Percentiles rank a stretch among this genome's conserved stretches.
phyloP scores from a whole-genome alignment of 305 asterid species.

The Fraxinus latifolia region DNA sequence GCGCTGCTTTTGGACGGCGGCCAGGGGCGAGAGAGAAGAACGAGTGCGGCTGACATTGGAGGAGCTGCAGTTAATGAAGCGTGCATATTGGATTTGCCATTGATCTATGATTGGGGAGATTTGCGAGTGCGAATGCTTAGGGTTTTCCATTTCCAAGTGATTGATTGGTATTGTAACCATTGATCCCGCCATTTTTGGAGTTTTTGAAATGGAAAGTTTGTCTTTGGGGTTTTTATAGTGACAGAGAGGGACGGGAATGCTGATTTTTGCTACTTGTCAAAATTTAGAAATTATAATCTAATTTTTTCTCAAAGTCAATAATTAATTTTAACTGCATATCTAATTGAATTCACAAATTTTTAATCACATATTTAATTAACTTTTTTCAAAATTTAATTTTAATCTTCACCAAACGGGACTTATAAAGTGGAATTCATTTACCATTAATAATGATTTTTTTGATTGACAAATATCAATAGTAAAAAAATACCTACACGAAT shows the following conservation, averaged over 20 bases:
- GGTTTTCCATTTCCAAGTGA: conserved; percentile 14
- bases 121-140: conserved; percentile 15
- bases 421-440: background rate
- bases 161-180: conserved; percentile 13
- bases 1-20: conserved; percentile 5
- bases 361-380: too few species aligned
- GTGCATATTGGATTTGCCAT: conserved; percentile 64
- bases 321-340: too few species aligned
- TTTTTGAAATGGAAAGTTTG: background rate
- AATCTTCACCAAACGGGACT: too few species aligned
- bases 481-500: background rate
- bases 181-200: conserved; percentile 64
- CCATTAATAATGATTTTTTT: background rate
- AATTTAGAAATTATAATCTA: too few species aligned
- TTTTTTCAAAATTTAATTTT: too few species aligned
- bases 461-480: background rate
- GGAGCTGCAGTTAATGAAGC: conserved; percentile 44
- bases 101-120: conserved; percentile 37
- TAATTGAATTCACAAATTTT: too few species aligned
- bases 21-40: conserved; percentile 41
- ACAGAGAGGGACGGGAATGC: background rate
- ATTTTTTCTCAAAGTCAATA: too few species aligned
- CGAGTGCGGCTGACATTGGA: conserved; percentile 28
- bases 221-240: background rate
- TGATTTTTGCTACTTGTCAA: background rate